Conservation (phyloP, 176 grass and related monocot genomes). For the Oryza coarctata region DNA sequence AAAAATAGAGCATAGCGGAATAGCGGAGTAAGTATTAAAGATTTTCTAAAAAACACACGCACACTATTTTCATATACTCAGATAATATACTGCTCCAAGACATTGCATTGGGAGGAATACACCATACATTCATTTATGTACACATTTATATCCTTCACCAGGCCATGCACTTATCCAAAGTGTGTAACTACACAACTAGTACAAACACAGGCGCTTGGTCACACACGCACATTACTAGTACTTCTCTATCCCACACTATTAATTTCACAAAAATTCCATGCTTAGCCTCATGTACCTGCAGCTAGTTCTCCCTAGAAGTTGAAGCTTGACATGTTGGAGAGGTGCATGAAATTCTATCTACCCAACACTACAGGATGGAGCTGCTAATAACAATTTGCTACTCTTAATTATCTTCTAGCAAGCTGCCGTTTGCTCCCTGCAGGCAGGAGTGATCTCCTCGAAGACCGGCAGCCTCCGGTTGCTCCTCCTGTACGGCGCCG, state of each 20-base stretch:
- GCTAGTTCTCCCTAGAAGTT: neutral
- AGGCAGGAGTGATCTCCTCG: slow-evolving; percentile 60
- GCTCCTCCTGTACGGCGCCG: slow-evolving; percentile 48
- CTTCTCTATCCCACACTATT: neutral
- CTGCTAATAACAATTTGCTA: neutral
- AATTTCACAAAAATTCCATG: neutral
- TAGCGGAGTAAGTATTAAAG: too few relatives aligned
- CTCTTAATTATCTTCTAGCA: slow-evolving; percentile 22
- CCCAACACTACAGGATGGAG: neutral
- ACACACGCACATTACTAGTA: neutral
- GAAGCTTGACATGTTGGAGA: neutral
- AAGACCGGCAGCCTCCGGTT: slow-evolving; percentile 72
- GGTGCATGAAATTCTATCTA: neutral
- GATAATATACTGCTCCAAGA: neutral
- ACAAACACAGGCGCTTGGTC: neutral
- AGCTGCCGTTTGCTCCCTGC: slow-evolving; percentile 49
- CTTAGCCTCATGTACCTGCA: neutral
- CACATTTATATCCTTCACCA: neutral
- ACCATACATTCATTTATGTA: neutral
- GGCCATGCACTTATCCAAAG: neutral
- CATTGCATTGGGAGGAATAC: neutral
- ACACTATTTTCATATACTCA: neutral
- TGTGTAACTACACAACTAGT: neutral
- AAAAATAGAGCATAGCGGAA: too few relatives aligned
- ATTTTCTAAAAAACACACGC: neutral